Evolutionary conservation across 2,329 filamentous ascomycete genomes (phyloP), one percentile per base, ranked within the genome.

Genomic region (Plectosphaerella plurivora): DNA sequence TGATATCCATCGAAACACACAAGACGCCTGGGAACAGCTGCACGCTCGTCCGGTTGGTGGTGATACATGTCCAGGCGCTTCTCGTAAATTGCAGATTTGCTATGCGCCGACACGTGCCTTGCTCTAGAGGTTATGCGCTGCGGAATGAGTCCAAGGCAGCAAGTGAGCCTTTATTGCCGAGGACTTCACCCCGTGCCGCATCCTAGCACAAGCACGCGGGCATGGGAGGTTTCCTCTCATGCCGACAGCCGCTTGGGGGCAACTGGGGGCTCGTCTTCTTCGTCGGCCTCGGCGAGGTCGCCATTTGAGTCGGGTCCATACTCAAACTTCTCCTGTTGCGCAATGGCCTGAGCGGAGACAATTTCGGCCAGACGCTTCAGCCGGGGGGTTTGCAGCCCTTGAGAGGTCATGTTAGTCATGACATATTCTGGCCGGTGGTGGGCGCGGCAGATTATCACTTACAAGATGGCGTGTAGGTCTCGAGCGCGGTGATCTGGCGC

Each of bases 391-490:
- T 97, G 92, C 48, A 97, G 84, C 93, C 91, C 89, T 94, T 54
- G 12, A 39, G 45, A 16, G 15, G 36, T 57, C 55, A 58, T 57
- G 45, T 15, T 8, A 28, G 39, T 36, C 14, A 51, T 11, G 10
- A 37, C 41, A 25, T n/a, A 47, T 35, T n/a, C 28, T 7, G 44
- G 16, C 12, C n/a, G 42, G 20, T 15, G 20, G 10, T 7, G 15
- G 12, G 20, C 14, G 42, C 9, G 7, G 22, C 22, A 48, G 14
- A 6, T 9, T 11, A n/a, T 16, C 41, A 64, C 89, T 81, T 79
- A 94, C 93, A 99, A 60, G 92, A 96, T 57, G 94, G 94, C 49
- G 94, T 97, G 69, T 99, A 99, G 14, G 94, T 99, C 75, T 99
- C 94, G 59, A 99, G 75, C 50, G 94, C 94, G 4, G 92, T 97